These are phyloP conservation scores for Colletotrichum cuscutae DNA, from an alignment of 2,329 filamentous ascomycete species.

Conservation along the genomic window DNA sequence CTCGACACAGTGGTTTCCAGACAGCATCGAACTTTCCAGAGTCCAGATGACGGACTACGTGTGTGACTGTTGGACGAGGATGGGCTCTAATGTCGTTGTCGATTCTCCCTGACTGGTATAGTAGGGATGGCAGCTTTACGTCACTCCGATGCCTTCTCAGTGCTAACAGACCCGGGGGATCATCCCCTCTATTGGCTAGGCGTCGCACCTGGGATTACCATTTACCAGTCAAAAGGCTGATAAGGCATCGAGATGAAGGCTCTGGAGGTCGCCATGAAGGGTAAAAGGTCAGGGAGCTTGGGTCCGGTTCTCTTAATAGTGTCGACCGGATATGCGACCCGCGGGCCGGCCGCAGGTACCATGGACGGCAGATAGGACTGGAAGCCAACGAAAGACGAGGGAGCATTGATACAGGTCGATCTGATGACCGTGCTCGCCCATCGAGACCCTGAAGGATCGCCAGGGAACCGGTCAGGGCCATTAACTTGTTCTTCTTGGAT, in stretches of 20 bases:
- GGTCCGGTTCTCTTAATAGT: neutral
- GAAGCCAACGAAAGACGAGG: neutral
- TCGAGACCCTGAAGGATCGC: slow-evolving; percentile 18
- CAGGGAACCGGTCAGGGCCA: slow-evolving; percentile 25
- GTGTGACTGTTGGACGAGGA: neutral
- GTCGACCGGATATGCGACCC: slow-evolving; percentile 12
- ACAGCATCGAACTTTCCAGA: neutral
- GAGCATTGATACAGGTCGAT: slow-evolving; percentile 8
- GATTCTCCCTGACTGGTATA: slow-evolving; percentile 3
- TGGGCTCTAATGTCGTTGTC: slow-evolving; percentile 10
- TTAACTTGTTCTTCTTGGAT: slow-evolving; percentile 20
- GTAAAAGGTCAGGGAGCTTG: neutral
- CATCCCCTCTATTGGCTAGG: slow-evolving; percentile 2
- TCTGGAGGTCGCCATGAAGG: neutral
- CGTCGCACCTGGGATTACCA: neutral
- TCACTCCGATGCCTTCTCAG: slow-evolving; percentile 1
- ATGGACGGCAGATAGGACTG: neutral
- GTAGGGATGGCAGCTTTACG: slow-evolving; percentile 29
- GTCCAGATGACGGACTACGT: neutral
- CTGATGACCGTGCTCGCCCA: neutral
- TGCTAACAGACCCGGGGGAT: slow-evolving; percentile 5
- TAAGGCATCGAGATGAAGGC: neutral
- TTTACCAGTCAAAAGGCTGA: slow-evolving; percentile 5
- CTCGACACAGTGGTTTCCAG: neutral
- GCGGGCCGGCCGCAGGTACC: slow-evolving; percentile 31